These are phyloP conservation scores for Limonomyces culmigenus DNA, from an alignment of 1,284 basidiomycete genomes.

Conservation along the genomic window DNA sequence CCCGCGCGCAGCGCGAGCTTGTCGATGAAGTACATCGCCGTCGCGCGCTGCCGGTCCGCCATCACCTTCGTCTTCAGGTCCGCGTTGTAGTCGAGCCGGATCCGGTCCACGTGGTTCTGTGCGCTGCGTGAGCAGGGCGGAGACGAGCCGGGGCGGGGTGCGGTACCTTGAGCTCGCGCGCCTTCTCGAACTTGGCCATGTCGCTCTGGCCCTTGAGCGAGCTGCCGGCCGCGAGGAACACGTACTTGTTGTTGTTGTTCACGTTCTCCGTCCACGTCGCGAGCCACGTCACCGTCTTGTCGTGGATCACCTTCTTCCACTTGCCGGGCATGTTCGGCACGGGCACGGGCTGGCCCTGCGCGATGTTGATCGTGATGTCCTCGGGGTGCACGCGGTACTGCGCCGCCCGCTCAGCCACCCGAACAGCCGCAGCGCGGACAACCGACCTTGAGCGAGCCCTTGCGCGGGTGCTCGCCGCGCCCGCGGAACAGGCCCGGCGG, in stretches of 20 bases:
- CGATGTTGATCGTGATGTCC: constrained; percentile 91
- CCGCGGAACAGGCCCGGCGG: constrained; percentile 96
- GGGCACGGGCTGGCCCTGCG: constrained; percentile 54
- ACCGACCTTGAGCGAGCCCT: constrained; percentile 76
- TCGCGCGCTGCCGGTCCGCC: constrained; percentile 86
- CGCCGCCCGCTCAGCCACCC: not conserved
- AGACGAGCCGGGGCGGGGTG: not conserved
- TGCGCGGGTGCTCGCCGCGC: constrained; percentile 96
- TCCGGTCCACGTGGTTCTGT: constrained; percentile 79
- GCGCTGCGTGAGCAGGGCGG: constrained; percentile 1
- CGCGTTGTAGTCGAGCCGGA: constrained; percentile 73
- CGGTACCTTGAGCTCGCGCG: constrained; percentile 78
- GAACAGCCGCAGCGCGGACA: not conserved
- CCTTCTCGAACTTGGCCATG: constrained; percentile 93
- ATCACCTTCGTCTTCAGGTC: constrained; percentile 83
- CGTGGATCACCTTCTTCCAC: constrained; percentile 78
- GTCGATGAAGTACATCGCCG: constrained; percentile 96
- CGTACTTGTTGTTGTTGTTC: constrained; percentile 87
- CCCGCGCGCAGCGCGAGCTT: constrained; percentile 88
- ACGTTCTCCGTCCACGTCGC: constrained; percentile 96
- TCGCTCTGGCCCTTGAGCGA: constrained; percentile 95
- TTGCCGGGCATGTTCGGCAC: constrained; percentile 76
- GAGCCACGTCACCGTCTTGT: constrained; percentile 93
- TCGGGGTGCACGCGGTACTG: constrained; percentile 80
- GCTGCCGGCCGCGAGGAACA: constrained; percentile 87